These are phyloP conservation scores for Calocera viscosa DNA, from an alignment of 768 basidiomycete genomes.

Conservation along the genomic window DNA sequence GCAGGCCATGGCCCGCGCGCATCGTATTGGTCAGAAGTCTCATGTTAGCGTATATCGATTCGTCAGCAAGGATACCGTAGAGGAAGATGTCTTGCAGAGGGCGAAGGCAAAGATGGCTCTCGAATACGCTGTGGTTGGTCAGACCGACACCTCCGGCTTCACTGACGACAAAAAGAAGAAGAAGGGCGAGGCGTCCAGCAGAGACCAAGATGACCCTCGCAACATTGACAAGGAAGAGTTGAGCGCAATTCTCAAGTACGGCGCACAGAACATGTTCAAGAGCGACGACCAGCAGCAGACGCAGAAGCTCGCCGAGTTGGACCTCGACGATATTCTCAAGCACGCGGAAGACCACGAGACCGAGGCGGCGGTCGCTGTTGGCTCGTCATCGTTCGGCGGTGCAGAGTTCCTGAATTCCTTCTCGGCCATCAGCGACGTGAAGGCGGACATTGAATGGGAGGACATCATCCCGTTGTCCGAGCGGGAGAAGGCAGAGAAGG, in stretches of 20 bases:
- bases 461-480: constrained; percentile 95
- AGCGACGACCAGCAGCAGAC: constrained; percentile 87
- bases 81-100: constrained; percentile 94
- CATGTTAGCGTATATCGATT: constrained; percentile 98
- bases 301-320: constrained; percentile 97
- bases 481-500: constrained; percentile 68
- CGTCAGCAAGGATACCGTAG: constrained; percentile 98
- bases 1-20: constrained; percentile 98
- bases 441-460: constrained; percentile 98
- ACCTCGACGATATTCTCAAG: constrained; percentile 94
- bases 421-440: constrained; percentile 92
- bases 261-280: constrained; percentile 99
- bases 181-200: constrained; percentile 30
- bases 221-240: constrained; percentile 92
- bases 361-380: constrained; percentile 63
- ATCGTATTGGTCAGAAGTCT: constrained; percentile 96
- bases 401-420: constrained; percentile 93
- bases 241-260: constrained; percentile 94
- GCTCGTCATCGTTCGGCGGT: constrained; percentile 81
- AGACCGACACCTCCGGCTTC: constrained; percentile 96
- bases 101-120: constrained; percentile 99
- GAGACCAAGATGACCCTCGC: constrained; percentile 62
- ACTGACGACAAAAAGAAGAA: constrained; percentile 43
- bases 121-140: constrained; percentile 99
- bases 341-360: constrained; percentile 97